Base-by-base conservation (phyloP, 192 early-diverging fungal genomes). In the Funneliformis mosseae region DNA sequence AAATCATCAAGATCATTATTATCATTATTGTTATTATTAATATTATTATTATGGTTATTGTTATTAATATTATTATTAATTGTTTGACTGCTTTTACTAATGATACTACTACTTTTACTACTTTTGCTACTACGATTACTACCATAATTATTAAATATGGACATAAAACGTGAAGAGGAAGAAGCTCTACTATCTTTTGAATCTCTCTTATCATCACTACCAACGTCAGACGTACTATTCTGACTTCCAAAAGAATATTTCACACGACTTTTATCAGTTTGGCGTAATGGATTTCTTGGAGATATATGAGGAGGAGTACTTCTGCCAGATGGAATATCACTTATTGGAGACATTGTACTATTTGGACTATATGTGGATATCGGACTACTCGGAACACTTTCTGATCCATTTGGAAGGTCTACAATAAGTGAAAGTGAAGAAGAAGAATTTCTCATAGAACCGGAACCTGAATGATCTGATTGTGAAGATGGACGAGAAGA, bases 241-340 rank as follows among this genome's bases (percentile, higher is more conserved):
- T 33, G 25, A 74, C 73, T 59, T 38, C 48, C 48, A 27, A 25
- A n/a, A 76, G 59, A 62, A 76, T 63, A 1, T 62, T 76, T 59
- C 23, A n/a, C 21, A 55, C 74, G 74, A 23, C 46, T 59, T 48
- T 66, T 66, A 66, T 66, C 41, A 8, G 68, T 16, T 43, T 70
- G 33, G 14, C 68, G 33, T 41, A 76, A 38, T 62, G 74, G 74
- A 76, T 76, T 76, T 39, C 74, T 48, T 39, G 74, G 74, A 23
- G 59, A 41, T 21, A 76, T 61, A 11, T 59, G 74, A 62, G 74
- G 74, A 16, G 73, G 73, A 16, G 73, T 50, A 16, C 27, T 50
- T 6, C 43, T 46, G 16, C 73, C 42, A n/a, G 42, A 45, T 27
- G 72, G 42, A 38, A 33, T 9, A 76, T 76, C 74, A 43, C 74